Evolutionary conservation across 495 filamentous ascomycete species (phyloP).

Genomic region (Aspergillus olivimuriae): DNA sequence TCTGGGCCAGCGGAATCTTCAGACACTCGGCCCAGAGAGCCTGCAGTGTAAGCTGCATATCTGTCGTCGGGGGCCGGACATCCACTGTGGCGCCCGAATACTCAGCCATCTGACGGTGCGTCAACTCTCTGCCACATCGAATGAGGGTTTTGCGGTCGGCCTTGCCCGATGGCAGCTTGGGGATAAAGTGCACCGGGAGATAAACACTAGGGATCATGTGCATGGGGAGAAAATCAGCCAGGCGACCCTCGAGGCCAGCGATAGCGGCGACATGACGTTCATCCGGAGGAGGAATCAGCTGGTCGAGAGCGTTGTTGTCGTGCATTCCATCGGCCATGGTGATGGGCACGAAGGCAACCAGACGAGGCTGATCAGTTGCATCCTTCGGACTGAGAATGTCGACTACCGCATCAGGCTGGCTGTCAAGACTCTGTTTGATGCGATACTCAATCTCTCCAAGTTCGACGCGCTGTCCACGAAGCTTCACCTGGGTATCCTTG

Average conservation of each 20-base stretch:
- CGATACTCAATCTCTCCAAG: constrained; percentile 29
- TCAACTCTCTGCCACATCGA: constrained; percentile 4
- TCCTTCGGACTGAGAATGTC: constrained; percentile 9
- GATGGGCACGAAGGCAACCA: constrained; percentile 9
- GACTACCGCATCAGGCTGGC: constrained; percentile 8
- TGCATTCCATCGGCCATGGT: background rate
- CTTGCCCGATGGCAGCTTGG: constrained; percentile 7
- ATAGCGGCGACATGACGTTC: constrained; percentile 1
- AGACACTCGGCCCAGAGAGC: constrained; percentile 17
- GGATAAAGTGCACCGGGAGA: constrained; percentile 3
- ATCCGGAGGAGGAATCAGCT: background rate
- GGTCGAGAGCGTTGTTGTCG: background rate
- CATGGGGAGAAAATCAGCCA: constrained; percentile 6
- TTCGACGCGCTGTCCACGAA: constrained; percentile 35
- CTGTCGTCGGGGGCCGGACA: constrained; percentile 4
- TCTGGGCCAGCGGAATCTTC: constrained; percentile 8
- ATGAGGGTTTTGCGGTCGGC: constrained; percentile 8
- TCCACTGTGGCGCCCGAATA: constrained; percentile 7
- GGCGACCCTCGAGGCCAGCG: constrained; percentile 1
- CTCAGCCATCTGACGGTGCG: constrained; percentile 8
- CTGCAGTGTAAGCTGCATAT: constrained; percentile 9
- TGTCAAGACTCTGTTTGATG: constrained; percentile 11
- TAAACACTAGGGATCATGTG: constrained; percentile 8
- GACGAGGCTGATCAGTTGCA: constrained; percentile 8
- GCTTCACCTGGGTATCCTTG: constrained; percentile 53